These are phyloP conservation scores for Laguncularia racemosa DNA, from an alignment of 345 rosid species.

Conservation along the genomic window DNA sequence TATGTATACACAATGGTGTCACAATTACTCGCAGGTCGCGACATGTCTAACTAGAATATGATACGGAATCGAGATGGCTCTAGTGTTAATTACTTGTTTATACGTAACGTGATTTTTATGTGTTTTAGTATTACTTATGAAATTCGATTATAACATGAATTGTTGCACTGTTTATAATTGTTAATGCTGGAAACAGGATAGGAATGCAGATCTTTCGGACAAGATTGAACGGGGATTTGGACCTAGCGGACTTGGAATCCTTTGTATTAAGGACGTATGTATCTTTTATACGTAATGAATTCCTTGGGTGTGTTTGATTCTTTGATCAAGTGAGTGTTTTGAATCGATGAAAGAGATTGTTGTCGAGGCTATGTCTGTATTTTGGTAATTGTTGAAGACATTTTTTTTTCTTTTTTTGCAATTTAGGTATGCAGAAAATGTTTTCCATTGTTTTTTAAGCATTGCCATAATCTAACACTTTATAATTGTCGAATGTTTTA, in stretches of 20 bases:
- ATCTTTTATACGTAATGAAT: neutral
- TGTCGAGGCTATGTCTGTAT: neutral
- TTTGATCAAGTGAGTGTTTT: neutral
- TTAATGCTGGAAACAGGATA: slow-evolving; percentile 41
- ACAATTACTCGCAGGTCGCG: too few relatives aligned
- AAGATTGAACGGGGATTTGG: slow-evolving; percentile 86
- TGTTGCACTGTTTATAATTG: neutral
- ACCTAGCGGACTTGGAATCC: slow-evolving; percentile 78
- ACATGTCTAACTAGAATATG: neutral
- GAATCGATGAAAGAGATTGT: neutral
- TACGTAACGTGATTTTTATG: too few relatives aligned
- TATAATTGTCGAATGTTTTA: too few relatives aligned
- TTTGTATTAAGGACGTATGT: slow-evolving; percentile 56
- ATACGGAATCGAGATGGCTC: too few relatives aligned
- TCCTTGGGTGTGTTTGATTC: neutral
- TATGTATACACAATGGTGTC: too few relatives aligned
- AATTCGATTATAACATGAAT: neutral
- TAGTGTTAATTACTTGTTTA: too few relatives aligned
- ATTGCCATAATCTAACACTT: too few relatives aligned
- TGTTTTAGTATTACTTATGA: too few relatives aligned
- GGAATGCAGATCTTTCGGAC: slow-evolving; percentile 42
- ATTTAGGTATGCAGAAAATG: neutral
- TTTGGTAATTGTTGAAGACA: neutral
- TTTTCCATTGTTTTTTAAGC: too few relatives aligned
- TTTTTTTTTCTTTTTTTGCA: neutral